These are phyloP conservation scores for Phalaenopsis equestris DNA, from an alignment of 106 monocot genomes.

Conservation along the genomic window DNA sequence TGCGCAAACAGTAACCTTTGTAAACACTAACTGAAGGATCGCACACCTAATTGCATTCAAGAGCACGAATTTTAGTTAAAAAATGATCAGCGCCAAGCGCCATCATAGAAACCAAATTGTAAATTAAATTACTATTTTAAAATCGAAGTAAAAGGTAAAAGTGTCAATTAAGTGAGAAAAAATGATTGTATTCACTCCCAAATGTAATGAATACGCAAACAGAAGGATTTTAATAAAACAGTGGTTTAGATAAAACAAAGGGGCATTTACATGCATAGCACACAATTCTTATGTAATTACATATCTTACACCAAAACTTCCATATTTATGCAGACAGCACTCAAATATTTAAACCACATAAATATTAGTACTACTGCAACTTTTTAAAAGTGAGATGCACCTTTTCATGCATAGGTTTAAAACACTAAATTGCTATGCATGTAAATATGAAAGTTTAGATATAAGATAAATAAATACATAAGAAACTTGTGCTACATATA, in stretches of 20 bases:
- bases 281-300: no score
- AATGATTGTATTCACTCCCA: neutral
- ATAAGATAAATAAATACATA: no score
- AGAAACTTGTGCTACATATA: no score
- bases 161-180: neutral
- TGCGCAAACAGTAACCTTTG: slow-evolving; percentile 45
- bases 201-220: neutral
- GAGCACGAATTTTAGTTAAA: neutral
- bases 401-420: no score
- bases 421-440: no score
- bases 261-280: no score
- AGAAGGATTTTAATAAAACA: neutral
- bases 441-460: no score
- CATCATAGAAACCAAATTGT: neutral
- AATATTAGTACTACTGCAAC: no score
- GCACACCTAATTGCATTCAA: slow-evolving; percentile 28
- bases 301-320: no score
- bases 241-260: neutral
- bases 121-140: neutral
- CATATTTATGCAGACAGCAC: no score
- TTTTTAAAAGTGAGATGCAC: no score
- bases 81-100: neutral
- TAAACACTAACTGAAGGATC: slow-evolving; percentile 70
- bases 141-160: neutral
- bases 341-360: no score